Evolutionary conservation across 2,329 filamentous ascomycete species (phyloP).

Genomic region (Sclerotinia sclerotiorum): DNA sequence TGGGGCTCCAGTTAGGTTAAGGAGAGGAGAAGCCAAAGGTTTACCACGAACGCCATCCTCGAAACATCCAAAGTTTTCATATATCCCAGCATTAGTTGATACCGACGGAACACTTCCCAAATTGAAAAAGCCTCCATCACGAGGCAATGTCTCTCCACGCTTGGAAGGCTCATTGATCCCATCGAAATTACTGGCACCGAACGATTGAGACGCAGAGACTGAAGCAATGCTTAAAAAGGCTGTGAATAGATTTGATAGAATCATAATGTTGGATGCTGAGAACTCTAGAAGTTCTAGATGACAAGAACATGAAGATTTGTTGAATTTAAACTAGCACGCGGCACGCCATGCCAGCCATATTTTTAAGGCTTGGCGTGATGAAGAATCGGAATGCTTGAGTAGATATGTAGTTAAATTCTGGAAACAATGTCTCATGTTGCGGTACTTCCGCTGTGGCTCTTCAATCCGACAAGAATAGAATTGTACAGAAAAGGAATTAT

Average conservation of each 20-base stretch:
- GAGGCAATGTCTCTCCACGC: not conserved
- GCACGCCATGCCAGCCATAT: not conserved
- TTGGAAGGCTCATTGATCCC: not conserved
- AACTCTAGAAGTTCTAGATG: not conserved
- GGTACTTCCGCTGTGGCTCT: not conserved
- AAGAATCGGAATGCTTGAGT: slow-evolving; percentile 1
- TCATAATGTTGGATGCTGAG: slow-evolving; percentile 9
- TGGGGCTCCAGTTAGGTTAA: not conserved
- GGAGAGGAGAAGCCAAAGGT: not conserved
- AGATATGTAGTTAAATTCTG: not conserved
- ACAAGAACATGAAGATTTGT: not conserved
- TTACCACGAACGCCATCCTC: slow-evolving; percentile 5
- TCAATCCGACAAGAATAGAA: no score
- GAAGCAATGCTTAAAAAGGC: not conserved
- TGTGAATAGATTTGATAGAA: not conserved
- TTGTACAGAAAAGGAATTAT: not conserved
- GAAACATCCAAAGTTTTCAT: slow-evolving; percentile 8
- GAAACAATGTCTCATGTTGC: slow-evolving; percentile 13
- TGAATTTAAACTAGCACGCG: slow-evolving; percentile 7
- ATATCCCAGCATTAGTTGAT: not conserved
- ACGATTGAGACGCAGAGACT: not conserved
- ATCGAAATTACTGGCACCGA: not conserved
- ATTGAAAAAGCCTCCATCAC: slow-evolving; percentile 3
- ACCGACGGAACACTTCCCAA: slow-evolving; percentile 4
- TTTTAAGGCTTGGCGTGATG: not conserved